These are phyloP conservation scores for Hygrophorus russula DNA, from an alignment of 768 basidiomycete genomes.

Conservation along the genomic window DNA sequence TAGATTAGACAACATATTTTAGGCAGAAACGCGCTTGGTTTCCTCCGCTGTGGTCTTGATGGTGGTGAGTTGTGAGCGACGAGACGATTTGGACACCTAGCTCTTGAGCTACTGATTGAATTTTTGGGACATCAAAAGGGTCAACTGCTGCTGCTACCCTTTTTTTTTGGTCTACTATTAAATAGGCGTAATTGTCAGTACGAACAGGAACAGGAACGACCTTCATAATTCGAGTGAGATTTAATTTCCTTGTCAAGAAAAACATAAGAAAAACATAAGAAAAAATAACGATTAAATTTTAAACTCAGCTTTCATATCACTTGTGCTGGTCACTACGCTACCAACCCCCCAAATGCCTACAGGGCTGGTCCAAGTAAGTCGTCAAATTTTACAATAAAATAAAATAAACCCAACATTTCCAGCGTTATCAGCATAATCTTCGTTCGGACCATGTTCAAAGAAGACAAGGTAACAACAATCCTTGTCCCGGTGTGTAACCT, in stretches of 20 bases:
- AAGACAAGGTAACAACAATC: too few relatives aligned
- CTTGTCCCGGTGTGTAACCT: too few relatives aligned
- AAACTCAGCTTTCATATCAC: not conserved
- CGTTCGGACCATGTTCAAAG: too few relatives aligned
- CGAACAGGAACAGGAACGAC: constrained; percentile 72
- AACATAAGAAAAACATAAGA: too few relatives aligned
- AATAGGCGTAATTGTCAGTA: constrained; percentile 78
- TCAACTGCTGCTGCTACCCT: constrained; percentile 72
- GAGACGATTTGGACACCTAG: constrained; percentile 59
- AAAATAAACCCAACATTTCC: too few relatives aligned
- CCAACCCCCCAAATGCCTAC: not conserved
- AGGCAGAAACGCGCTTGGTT: constrained; percentile 45
- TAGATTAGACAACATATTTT: not conserved
- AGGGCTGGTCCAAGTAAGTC: not conserved
- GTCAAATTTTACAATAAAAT: too few relatives aligned
- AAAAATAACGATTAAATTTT: not conserved
- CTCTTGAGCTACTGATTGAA: constrained; percentile 47
- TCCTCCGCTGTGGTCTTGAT: constrained; percentile 82
- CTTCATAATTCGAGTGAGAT: constrained; percentile 38
- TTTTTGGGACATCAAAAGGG: constrained; percentile 65
- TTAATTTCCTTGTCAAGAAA: too few relatives aligned
- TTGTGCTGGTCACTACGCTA: constrained; percentile 3
- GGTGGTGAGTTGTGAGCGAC: constrained; percentile 86
- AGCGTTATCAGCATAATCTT: too few relatives aligned
- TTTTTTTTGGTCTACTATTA: constrained; percentile 59